These are phyloP conservation scores for Monosporascus sp. DNA, from an alignment of 2,329 filamentous ascomycete species.

Conservation along the genomic window DNA sequence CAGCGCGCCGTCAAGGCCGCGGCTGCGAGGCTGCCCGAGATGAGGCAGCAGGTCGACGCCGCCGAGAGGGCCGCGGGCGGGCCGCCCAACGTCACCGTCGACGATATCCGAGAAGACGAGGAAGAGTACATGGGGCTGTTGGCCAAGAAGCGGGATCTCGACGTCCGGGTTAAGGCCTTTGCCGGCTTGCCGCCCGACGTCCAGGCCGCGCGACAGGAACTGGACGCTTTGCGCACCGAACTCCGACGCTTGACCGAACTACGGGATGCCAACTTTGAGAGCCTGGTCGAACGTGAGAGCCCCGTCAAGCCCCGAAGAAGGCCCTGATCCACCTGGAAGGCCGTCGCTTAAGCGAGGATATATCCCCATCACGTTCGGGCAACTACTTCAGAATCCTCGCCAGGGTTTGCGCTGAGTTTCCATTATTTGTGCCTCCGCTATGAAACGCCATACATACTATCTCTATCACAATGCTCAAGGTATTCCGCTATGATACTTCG, in stretches of 20 bases:
- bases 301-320: slow-evolving; percentile 40
- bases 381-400: too few relatives aligned
- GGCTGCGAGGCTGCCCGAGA: slow-evolving; percentile 62
- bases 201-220: slow-evolving; percentile 62
- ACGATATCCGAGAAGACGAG: slow-evolving; percentile 56
- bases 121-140: slow-evolving; percentile 53
- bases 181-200: slow-evolving; percentile 68
- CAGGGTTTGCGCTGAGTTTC: too few relatives aligned
- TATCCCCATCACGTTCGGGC: too few relatives aligned
- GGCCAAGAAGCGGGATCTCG: slow-evolving; percentile 53
- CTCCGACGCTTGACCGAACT: slow-evolving; percentile 55
- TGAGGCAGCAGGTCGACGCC: slow-evolving; percentile 49
- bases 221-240: slow-evolving; percentile 63
- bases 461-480: too few relatives aligned
- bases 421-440: too few relatives aligned
- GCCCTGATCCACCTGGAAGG: not conserved
- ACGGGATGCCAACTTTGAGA: slow-evolving; percentile 73
- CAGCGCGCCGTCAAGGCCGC: slow-evolving; percentile 66
- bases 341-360: too few relatives aligned
- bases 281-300: slow-evolving; percentile 59
- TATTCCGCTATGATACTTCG: too few relatives aligned
- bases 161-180: slow-evolving; percentile 60
- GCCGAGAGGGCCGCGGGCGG: slow-evolving; percentile 28
- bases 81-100: slow-evolving; percentile 36
- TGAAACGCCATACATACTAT: too few relatives aligned